Conservation (phyloP, 2,329 filamentous ascomycete genomes). For the Zarea fungicola region DNA sequence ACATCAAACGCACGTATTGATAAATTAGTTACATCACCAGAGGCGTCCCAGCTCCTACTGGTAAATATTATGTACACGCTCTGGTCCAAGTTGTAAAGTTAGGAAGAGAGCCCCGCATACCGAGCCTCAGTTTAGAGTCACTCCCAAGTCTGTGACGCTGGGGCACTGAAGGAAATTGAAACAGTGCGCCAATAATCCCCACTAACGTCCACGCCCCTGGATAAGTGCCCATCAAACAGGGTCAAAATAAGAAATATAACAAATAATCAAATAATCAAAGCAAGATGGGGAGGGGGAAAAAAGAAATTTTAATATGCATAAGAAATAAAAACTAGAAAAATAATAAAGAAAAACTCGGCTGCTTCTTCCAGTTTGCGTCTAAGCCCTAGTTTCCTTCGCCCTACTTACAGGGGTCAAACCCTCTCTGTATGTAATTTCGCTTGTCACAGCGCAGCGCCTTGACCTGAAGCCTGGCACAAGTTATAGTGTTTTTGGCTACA, state of each 20-base stretch:
- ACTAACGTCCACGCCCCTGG: constrained; percentile 18
- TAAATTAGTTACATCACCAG: too few relatives aligned
- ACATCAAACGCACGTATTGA: too few relatives aligned
- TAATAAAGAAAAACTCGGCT: neutral
- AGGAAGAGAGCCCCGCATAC: too few relatives aligned
- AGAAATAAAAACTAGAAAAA: neutral
- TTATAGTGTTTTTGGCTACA: neutral
- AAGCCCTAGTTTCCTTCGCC: too few relatives aligned
- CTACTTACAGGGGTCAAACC: too few relatives aligned
- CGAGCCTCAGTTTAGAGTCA: neutral
- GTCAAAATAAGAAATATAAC: too few relatives aligned
- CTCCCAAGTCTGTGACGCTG: constrained; percentile 10
- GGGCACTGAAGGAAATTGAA: constrained; percentile 14
- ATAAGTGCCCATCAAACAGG: too few relatives aligned
- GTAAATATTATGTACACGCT: too few relatives aligned
- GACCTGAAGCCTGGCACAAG: neutral
- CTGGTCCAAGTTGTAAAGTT: too few relatives aligned
- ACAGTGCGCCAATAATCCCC: constrained; percentile 15
- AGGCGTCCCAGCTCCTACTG: too few relatives aligned
- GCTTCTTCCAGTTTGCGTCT: too few relatives aligned
- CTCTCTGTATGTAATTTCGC: constrained; percentile 1
- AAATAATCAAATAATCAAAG: neutral
- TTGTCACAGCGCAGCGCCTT: constrained; percentile 2
- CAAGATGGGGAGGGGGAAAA: neutral
- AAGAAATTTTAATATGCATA: neutral